Evolutionary conservation across 257 asterid species (phyloP).

Genomic region (Solanum infundibuliforme): DNA sequence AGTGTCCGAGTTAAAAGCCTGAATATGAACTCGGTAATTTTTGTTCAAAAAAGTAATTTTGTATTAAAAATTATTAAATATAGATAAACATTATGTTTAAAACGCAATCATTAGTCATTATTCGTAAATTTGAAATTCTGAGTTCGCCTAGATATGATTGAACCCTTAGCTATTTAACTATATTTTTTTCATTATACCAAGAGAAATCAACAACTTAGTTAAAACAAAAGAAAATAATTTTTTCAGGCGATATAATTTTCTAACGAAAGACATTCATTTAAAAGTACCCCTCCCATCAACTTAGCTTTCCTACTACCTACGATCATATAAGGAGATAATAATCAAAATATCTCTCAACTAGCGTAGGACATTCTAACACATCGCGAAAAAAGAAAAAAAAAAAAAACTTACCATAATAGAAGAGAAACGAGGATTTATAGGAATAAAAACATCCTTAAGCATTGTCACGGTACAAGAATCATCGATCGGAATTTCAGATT

Average conservation of each 20-base stretch:
- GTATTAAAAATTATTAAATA: too few relatives aligned
- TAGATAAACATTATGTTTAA: too few relatives aligned
- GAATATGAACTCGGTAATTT: background rate
- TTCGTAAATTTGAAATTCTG: too few relatives aligned
- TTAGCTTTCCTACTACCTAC: background rate
- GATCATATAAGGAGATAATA: background rate
- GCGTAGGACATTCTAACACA: background rate
- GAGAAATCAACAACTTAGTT: background rate
- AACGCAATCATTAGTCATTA: too few relatives aligned
- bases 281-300: background rate
- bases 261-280: background rate
- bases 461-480: slow-evolving; percentile 4
- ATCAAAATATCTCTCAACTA: background rate
- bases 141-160: background rate
- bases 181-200: background rate
- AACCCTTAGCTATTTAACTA: background rate
- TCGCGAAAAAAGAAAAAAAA: too few relatives aligned
- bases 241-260: background rate
- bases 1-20: background rate
- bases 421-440: slow-evolving; percentile 31
- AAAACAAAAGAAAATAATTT: too few relatives aligned
- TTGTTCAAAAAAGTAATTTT: background rate
- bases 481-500: slow-evolving; percentile 16
- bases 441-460: slow-evolving; percentile 19
- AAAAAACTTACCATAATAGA: slow-evolving; percentile 26